A percentile compares a stretch with the other conserved stretches of the same genome.
phyloP scores from a whole-genome alignment of 108 stramenopile genomes.

The Aureococcus anophagefferens region DNA sequence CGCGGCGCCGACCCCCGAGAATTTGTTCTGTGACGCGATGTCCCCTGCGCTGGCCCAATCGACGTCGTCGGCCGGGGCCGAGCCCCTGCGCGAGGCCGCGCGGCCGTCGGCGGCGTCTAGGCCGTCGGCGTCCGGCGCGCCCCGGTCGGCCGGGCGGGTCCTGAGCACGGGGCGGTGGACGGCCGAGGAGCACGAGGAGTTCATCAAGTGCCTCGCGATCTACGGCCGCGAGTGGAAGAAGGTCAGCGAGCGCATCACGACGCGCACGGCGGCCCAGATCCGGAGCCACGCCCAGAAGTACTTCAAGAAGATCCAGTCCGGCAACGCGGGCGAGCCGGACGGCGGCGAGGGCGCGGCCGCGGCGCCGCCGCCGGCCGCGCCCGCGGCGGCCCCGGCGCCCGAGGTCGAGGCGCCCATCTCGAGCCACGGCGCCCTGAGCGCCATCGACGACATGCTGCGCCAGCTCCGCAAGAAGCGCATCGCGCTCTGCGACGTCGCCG shows the following conservation, averaged over 20 bases:
- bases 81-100: too few species aligned
- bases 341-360: not conserved
- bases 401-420: not conserved
- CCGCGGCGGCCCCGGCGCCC: not conserved
- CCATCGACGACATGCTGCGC: too few species aligned
- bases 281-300: conserved; percentile 77
- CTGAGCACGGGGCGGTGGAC: conserved; percentile 85
- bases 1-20: too few species aligned
- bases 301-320: conserved; percentile 41
- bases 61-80: too few species aligned
- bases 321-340: not conserved
- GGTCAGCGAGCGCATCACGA: conserved; percentile 56
- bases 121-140: too few species aligned
- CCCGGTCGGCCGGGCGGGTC: too few species aligned
- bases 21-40: too few species aligned
- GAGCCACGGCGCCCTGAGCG: not conserved
- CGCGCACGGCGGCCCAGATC: conserved; percentile 66
- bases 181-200: conserved; percentile 70
- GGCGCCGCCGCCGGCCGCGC: not conserved
- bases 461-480: too few species aligned
- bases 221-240: conserved; percentile 86
- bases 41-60: too few species aligned
- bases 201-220: conserved; percentile 65
- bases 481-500: too few species aligned
- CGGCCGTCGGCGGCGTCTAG: too few species aligned